Conservation (phyloP, 2,329 filamentous ascomycete species). For the Verticillium tricorpus region DNA sequence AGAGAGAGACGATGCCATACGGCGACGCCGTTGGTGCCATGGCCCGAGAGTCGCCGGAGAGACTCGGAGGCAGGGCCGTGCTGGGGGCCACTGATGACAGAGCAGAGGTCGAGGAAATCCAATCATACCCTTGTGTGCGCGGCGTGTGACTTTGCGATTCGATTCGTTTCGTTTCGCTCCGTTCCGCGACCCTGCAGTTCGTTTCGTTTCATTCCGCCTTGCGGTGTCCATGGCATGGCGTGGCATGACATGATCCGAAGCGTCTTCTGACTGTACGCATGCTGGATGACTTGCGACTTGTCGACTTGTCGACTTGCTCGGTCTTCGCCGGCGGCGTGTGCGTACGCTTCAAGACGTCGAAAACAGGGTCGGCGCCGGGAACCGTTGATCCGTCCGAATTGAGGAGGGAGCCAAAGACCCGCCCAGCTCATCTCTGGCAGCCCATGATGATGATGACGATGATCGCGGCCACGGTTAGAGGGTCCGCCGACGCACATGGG, state of each 20-base stretch:
- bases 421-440: not conserved
- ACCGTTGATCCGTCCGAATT: not conserved
- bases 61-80: not conserved
- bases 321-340: not conserved
- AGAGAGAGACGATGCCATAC: not conserved
- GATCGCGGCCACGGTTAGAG: not conserved
- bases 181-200: not conserved
- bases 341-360: not conserved
- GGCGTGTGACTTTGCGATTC: not conserved
- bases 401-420: not conserved
- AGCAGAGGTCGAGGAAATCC: not conserved
- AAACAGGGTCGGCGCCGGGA: not conserved
- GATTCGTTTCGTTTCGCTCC: not conserved
- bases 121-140: not conserved
- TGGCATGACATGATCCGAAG: not conserved
- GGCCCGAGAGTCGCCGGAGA: not conserved
- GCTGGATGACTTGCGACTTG: not conserved
- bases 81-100: not conserved
- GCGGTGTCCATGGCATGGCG: not conserved
- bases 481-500: not conserved
- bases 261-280: not conserved
- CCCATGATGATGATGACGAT: not conserved
- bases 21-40: not conserved
- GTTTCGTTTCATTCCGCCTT: not conserved
- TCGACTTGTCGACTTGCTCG: not conserved